phyloP scores from a whole-genome alignment of 1,139 yeast genomes.

The Meyerozyma sp. region DNA sequence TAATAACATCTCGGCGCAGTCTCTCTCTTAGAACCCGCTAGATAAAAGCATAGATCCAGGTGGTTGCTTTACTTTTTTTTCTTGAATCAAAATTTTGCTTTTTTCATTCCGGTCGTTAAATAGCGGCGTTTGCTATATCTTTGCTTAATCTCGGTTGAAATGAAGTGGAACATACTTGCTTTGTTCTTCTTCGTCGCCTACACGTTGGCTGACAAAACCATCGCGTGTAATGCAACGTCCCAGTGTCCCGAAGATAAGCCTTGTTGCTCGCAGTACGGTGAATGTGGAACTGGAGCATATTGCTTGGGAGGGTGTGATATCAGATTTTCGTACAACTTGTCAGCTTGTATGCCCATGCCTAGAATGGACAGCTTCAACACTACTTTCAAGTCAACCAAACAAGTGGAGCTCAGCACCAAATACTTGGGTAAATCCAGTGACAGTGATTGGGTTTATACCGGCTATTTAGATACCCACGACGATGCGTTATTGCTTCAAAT shows the following conservation, averaged over 20 bases:
- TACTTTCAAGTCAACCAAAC: constrained; percentile 29
- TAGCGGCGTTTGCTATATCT: not conserved
- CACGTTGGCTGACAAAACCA: constrained; percentile 3
- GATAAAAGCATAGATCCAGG: not conserved
- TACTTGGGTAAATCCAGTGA: constrained; percentile 70
- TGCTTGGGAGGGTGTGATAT: constrained; percentile 86
- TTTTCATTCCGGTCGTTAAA: not conserved
- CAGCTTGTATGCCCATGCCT: constrained; percentile 68
- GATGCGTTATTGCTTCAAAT: constrained; percentile 63
- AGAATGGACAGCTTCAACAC: constrained; percentile 30
- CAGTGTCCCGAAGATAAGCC: constrained; percentile 68
- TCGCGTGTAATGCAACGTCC: constrained; percentile 42
- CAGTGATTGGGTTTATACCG: constrained; percentile 71
- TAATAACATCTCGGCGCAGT: not conserved
- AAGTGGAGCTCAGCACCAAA: constrained; percentile 27
- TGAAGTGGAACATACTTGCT: not conserved
- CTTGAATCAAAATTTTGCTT: not conserved
- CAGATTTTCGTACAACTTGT: constrained; percentile 51
- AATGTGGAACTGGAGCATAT: constrained; percentile 76
- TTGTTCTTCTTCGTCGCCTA: not conserved
- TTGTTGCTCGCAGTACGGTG: constrained; percentile 80
- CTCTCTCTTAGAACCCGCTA: too few relatives aligned
- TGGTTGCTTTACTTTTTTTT: not conserved
- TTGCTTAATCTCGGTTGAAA: not conserved
- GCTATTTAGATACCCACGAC: constrained; percentile 52